Evolutionary conservation across 148 eudicot genomes (phyloP).

Genomic region (Euryodendron excelsum): DNA sequence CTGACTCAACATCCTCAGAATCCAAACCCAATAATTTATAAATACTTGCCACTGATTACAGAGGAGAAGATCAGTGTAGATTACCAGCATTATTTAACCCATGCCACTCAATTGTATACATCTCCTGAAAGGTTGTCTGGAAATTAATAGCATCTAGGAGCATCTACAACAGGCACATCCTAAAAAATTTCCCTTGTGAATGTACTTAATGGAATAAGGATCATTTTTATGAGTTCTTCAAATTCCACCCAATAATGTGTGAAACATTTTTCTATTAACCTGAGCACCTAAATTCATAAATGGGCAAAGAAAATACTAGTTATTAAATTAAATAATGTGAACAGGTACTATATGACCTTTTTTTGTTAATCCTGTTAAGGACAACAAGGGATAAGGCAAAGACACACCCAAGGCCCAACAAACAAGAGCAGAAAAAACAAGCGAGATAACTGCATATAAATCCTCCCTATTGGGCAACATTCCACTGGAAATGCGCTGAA

Average conservation of each 20-base stretch:
- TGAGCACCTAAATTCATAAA: not conserved
- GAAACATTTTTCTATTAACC: not conserved
- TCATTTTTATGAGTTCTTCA: not conserved
- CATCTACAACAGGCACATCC: not conserved
- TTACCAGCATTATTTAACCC: not conserved
- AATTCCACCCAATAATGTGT: not conserved
- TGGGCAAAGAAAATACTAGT: not conserved
- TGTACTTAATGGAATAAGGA: not conserved
- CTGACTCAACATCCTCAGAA: conserved; percentile 17
- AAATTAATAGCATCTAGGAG: not conserved
- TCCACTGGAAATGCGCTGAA: not conserved
- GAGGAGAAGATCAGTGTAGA: not conserved
- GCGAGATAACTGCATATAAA: conserved; percentile 2
- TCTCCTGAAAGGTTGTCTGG: not conserved
- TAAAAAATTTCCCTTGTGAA: not conserved
- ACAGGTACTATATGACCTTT: not conserved
- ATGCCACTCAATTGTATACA: not conserved
- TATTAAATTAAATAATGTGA: not conserved
- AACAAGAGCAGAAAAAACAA: not conserved
- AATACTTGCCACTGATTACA: not conserved
- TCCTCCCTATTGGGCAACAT: not conserved
- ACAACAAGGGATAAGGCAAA: not conserved
- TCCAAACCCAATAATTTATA: conserved; percentile 18
- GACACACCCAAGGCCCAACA: not conserved
- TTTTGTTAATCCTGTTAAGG: not conserved